A percentile compares a stretch with the other conserved stretches of the same genome.
Conservation (phyloP, 257 asterid genomes). For the Nicotiana knightiana region DNA sequence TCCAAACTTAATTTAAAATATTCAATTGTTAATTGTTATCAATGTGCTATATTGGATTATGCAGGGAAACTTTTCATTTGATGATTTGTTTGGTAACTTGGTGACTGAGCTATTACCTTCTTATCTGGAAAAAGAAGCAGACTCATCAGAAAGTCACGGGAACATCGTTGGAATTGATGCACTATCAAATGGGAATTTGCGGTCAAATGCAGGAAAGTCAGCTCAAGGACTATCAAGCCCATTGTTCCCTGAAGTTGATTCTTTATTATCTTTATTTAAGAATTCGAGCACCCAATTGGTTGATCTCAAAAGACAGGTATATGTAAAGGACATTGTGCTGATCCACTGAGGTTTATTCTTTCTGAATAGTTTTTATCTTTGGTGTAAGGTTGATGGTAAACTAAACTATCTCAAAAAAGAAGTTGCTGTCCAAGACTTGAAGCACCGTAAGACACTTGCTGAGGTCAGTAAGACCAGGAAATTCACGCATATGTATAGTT, state of each 20-base stretch:
- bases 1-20: background rate
- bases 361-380: background rate
- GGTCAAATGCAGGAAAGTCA: constrained; percentile 60
- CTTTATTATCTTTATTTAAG: constrained; percentile 74
- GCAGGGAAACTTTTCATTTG: constrained; percentile 96
- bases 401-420: constrained; percentile 75
- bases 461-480: constrained; percentile 44
- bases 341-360: background rate
- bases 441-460: constrained; percentile 87
- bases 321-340: background rate
- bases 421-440: constrained; percentile 81
- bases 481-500: background rate
- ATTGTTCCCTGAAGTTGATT: constrained; percentile 88
- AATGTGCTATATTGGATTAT: constrained; percentile 8
- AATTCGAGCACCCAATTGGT: constrained; percentile 73
- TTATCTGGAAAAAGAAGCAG: constrained; percentile 65
- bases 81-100: constrained; percentile 80
- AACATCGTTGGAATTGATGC: constrained; percentile 34
- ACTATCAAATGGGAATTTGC: constrained; percentile 62
- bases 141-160: constrained; percentile 60
- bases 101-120: constrained; percentile 85
- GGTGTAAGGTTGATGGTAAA: constrained; percentile 76
- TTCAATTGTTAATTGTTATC: constrained; percentile 15
- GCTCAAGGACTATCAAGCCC: constrained; percentile 54
- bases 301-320: constrained; percentile 84